Base-by-base conservation (phyloP, 139 green algal species). In the Coelastrella sp. region DNA sequence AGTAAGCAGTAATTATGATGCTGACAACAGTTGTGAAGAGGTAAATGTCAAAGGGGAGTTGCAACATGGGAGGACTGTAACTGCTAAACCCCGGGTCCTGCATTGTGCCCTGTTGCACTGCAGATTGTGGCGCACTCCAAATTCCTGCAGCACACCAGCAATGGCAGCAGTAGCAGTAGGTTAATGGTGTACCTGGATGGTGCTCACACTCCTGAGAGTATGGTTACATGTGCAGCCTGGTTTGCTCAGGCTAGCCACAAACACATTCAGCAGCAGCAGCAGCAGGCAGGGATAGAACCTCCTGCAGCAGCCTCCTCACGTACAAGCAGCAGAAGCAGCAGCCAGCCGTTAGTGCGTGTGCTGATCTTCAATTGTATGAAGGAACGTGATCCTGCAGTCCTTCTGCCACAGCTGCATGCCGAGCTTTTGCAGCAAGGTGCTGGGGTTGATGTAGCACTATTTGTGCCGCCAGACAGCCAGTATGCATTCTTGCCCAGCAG, bases 291-390 rank as follows among this genome's bases (percentile, higher is more conserved):
- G n/a, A n/a, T n/a, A n/a, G n/a, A n/a, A n/a, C n/a, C n/a, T n/a
- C n/a, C n/a, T n/a, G n/a, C n/a, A n/a, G n/a, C n/a, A n/a, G n/a
- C n/a, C n/a, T n/a, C n/a, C n/a, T n/a, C n/a, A n/a, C n/a, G n/a
- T n/a, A n/a, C n/a, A n/a, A n/a, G n/a, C n/a, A n/a, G 34, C 75
- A 48, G 50, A 23, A 57, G 64, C 71, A 89, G 77, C 68, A 73
- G 91, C 66, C 77, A 34, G 17, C 45, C 53, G 23, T 25, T 68
- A 21, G 53, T 81, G 4, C 81, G 84, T 13, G 85, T 98, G 13
- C 91, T 99, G 35, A 68, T 99, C 11, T 99, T 99, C 94, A 97
- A 98, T 91, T 98, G 95, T 90, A 96, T 97, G 92, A 90, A 94
- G 63, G 95, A 98, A 80, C 89, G 96, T 0, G 93, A 98, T 57